Evolutionary conservation across 2,329 filamentous ascomycete species (phyloP), one percentile per base, ranked within the genome.

Genomic region (Huntiella moniliformis): DNA sequence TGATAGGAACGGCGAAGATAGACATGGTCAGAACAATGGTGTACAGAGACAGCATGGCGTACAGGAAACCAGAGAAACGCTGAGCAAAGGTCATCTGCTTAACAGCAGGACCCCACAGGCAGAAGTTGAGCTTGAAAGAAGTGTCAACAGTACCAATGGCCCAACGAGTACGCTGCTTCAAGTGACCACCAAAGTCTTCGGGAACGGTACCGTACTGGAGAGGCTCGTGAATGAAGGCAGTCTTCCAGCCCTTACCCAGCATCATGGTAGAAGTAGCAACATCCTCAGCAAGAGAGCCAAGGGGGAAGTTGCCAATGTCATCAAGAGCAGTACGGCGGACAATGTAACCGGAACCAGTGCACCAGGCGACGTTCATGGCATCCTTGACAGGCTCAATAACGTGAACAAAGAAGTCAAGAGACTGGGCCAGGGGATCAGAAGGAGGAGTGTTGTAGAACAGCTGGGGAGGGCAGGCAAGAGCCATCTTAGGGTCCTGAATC

Each of bases 311-410:
- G 52, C 73, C 74, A 50, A 79, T 76, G 15, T 70, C 63, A 13
- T 74, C 68, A 3, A 79, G 61, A 4, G 75, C 74, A 45, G 66
- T 58, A n/a, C 74, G 70, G 3, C 74, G 70, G 22, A 69, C 65
- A 4, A 73, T 60, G 52, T 75, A 79, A 5, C 75, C 75, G 4
- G 74, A 77, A 4, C 75, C 74, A n/a, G 71, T 74, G 53, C 73
- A 77, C 67, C 73, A 74, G n/a, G 73, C 73, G 4, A 73, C 69
- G 42, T 68, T 64, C 38, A 67, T 58, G n/a, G 65, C 54, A 48
- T 67, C 65, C 60, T 67, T 67, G 57, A 67, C 66, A 31, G 65
- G 65, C 55, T 67, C 65, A 35, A 67, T 65, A 28, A 67, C 58
- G 55, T 74, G 69, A 7, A 73, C 69, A 55, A 77, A 76, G 51